Conservation (phyloP, 176 grass and related monocot genomes). For the Cymbopogon citratus region DNA sequence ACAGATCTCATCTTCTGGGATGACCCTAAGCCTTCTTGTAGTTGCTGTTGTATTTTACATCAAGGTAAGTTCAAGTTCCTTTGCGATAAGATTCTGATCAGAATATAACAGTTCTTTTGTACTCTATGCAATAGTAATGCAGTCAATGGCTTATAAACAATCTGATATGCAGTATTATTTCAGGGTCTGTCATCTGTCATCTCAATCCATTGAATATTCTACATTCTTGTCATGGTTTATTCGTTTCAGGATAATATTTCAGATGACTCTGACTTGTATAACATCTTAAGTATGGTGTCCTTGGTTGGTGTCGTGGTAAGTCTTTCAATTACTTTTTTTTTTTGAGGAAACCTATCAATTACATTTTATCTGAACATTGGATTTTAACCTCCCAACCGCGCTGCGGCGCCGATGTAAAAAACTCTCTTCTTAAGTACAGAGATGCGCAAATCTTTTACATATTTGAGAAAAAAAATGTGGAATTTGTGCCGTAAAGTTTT, state of each 20-base stretch:
- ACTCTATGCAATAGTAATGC: neutral
- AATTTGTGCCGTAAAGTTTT: neutral
- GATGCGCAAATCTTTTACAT: no score
- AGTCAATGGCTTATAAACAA: neutral
- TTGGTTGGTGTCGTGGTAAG: slow-evolving; percentile 83
- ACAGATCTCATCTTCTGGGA: slow-evolving; percentile 66
- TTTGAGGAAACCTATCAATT: no score
- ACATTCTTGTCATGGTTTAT: neutral
- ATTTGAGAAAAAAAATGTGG: no score
- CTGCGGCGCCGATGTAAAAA: no score
- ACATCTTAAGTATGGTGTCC: slow-evolving; percentile 69
- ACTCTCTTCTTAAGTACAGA: no score
- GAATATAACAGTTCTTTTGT: neutral
- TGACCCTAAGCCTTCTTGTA: slow-evolving; percentile 77
- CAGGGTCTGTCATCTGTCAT: slow-evolving; percentile 8
- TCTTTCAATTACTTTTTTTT: neutral
- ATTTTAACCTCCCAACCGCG: no score
- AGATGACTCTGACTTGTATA: slow-evolving; percentile 53
- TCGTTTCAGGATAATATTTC: slow-evolving; percentile 53
- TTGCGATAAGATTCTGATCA: neutral
- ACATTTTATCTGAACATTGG: neutral
- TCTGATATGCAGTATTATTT: neutral
- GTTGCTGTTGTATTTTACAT: slow-evolving; percentile 78
- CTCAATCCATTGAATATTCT: neutral
- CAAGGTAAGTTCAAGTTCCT: slow-evolving; percentile 42